Conservation (phyloP, 2,329 filamentous ascomycete genomes). For the Zymoseptoria passerinii region DNA sequence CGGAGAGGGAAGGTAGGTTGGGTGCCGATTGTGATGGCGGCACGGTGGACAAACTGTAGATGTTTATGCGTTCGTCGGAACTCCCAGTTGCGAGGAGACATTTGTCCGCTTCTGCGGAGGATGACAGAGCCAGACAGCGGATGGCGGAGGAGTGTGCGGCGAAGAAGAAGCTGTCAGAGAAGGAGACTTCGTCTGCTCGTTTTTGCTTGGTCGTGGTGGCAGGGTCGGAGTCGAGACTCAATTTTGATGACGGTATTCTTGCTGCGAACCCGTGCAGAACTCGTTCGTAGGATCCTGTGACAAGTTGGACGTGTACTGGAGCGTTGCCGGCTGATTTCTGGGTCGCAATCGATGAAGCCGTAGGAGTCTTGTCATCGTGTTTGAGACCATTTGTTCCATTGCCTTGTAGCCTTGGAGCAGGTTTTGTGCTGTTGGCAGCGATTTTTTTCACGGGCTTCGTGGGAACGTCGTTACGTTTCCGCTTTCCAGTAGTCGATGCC, state of each 20-base stretch:
- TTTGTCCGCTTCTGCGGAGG: constrained; percentile 57
- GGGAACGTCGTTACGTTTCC: constrained; percentile 14
- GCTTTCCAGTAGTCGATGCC: constrained; percentile 9
- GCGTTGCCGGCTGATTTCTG: background rate
- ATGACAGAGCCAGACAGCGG: constrained; percentile 77
- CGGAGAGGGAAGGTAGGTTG: constrained; percentile 53
- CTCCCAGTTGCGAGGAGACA: constrained; percentile 83
- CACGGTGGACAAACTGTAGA: constrained; percentile 70
- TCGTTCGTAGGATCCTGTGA: constrained; percentile 89
- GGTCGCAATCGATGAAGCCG: background rate
- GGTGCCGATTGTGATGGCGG: constrained; percentile 48
- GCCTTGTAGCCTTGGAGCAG: constrained; percentile 4
- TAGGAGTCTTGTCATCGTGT: background rate
- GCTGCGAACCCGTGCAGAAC: constrained; percentile 84
- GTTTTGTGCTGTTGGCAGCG: constrained; percentile 2
- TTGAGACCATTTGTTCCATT: constrained; percentile 2
- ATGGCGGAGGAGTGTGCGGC: constrained; percentile 86
- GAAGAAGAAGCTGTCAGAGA: constrained; percentile 92
- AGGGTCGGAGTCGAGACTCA: constrained; percentile 12
- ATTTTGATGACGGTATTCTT: constrained; percentile 44
- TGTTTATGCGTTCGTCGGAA: constrained; percentile 89
- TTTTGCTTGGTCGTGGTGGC: background rate
- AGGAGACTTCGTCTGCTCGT: constrained; percentile 44
- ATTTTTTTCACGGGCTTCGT: constrained; percentile 13
- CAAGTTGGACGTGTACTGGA: constrained; percentile 66